Percentiles rank a stretch among this genome's conserved stretches.
phyloP scores from a whole-genome alignment of 495 filamentous ascomycete genomes.

The Hypomontagnella monticulosa region DNA sequence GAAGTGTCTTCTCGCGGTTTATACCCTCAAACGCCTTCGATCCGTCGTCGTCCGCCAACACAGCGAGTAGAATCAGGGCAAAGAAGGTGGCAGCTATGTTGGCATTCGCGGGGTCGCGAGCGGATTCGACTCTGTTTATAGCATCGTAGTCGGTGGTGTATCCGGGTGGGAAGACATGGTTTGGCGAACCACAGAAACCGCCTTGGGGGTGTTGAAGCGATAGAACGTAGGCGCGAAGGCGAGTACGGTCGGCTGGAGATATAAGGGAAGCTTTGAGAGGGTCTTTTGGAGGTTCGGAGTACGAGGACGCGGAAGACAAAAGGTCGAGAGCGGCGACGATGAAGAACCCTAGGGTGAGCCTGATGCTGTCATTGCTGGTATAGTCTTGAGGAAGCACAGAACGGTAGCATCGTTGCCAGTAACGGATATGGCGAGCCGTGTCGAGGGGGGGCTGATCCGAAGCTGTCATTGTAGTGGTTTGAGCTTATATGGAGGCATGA shows the following conservation, averaged over 20 bases:
- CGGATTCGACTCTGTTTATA: conserved; percentile 45
- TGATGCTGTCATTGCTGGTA: conserved; percentile 85
- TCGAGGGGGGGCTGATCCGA: conserved; percentile 62
- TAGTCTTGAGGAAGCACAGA: conserved; percentile 83
- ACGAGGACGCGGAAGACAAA: conserved; percentile 47
- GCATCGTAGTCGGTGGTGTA: conserved; percentile 49
- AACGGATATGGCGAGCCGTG: conserved; percentile 80
- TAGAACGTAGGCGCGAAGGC: conserved; percentile 62
- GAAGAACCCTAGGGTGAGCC: conserved; percentile 89
- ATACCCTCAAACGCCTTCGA: conserved; percentile 61
- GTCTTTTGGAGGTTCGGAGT: conserved; percentile 30
- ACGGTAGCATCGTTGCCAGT: conserved; percentile 90
- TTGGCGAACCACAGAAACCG: conserved; percentile 80
- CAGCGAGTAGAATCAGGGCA: conserved; percentile 76
- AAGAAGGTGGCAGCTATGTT: conserved; percentile 89
- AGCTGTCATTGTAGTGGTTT: conserved; percentile 42
- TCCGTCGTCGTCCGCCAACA: conserved; percentile 78
- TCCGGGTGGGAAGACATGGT: conserved; percentile 50
- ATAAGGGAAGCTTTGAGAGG: conserved; percentile 44
- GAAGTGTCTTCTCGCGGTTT: conserved; percentile 70
- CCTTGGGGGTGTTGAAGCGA: conserved; percentile 83
- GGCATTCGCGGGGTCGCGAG: conserved; percentile 75
- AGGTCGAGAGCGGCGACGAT: conserved; percentile 62
- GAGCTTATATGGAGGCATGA: not conserved
- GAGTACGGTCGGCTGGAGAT: conserved; percentile 44